Conservation (phyloP, 441 rosid genomes). For the Metrosideros polymorpha region DNA sequence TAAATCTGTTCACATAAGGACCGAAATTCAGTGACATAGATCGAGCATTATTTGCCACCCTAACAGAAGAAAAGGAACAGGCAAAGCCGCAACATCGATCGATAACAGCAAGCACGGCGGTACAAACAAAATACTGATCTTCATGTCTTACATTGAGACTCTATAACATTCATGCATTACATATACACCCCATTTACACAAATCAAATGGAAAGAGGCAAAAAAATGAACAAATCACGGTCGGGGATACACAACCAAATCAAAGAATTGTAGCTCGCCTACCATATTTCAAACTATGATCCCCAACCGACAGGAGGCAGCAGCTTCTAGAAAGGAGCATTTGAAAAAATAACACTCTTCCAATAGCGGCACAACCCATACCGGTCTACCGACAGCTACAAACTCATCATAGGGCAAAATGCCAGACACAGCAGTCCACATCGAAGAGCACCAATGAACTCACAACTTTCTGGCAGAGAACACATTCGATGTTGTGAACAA, state of each 20-base stretch:
- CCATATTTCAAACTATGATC: conserved; percentile 26
- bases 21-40: not conserved
- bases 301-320: conserved; percentile 20
- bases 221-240: conserved; percentile 6
- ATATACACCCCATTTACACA: conserved; percentile 18
- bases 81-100: not conserved
- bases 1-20: not conserved
- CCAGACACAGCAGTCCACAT: conserved; percentile 18
- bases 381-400: conserved; percentile 21
- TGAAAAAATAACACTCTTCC: conserved; percentile 32
- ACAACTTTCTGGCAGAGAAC: not conserved
- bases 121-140: conserved; percentile 11
- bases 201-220: not conserved
- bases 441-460: conserved; percentile 1
- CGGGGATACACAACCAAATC: conserved; percentile 16
- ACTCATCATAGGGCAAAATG: conserved; percentile 12
- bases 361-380: conserved; percentile 30
- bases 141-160: conserved; percentile 10
- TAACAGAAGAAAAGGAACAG: not conserved
- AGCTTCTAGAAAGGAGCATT: not conserved
- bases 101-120: not conserved
- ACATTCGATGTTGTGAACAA: conserved; percentile 1
- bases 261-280: conserved; percentile 22
- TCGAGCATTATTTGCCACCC: not conserved
- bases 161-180: conserved; percentile 17